Conservation (phyloP, 2,329 filamentous ascomycete genomes). For the Scytalidium sp. region DNA sequence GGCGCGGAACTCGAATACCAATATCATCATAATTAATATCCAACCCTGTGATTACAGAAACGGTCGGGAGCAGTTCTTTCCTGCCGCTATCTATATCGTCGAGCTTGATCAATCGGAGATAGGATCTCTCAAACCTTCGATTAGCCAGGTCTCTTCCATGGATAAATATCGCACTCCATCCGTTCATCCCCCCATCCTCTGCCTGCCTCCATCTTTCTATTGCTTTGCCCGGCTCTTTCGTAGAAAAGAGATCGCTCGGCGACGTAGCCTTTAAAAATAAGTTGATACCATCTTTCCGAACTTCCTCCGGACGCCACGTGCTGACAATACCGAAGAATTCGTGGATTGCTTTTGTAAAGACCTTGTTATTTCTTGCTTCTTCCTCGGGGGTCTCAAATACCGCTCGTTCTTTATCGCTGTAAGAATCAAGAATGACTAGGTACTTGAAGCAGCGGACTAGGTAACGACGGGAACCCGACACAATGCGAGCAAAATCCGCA, state of each 20-base stretch:
- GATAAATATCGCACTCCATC: no score
- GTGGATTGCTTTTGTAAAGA: slow-evolving; percentile 2
- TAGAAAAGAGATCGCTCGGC: slow-evolving; percentile 6
- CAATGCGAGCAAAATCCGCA: slow-evolving; percentile 3
- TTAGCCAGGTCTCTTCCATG: slow-evolving; percentile 1
- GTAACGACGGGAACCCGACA: slow-evolving; percentile 2
- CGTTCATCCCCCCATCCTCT: slow-evolving; percentile 1
- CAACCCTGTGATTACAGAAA: slow-evolving; percentile 3
- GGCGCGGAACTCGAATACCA: not conserved
- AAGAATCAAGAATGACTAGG: slow-evolving; percentile 2
- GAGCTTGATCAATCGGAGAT: slow-evolving; percentile 1
- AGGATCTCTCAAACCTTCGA: slow-evolving; percentile 3
- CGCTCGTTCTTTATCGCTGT: not conserved
- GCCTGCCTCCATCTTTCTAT: slow-evolving; percentile 1
- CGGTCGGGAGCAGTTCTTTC: not conserved
- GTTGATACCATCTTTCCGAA: not conserved
- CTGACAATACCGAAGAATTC: not conserved
- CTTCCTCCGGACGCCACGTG: slow-evolving; percentile 1
- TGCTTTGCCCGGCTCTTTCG: slow-evolving; percentile 1
- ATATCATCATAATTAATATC: not conserved
- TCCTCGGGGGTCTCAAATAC: slow-evolving; percentile 3
- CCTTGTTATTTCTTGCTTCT: slow-evolving; percentile 1
- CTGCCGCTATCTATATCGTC: not conserved
- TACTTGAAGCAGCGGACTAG: not conserved
- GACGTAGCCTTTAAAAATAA: slow-evolving; percentile 1